Conservation (phyloP, 1,139 yeast species). For the Nakaseomyces nivariensis region DNA sequence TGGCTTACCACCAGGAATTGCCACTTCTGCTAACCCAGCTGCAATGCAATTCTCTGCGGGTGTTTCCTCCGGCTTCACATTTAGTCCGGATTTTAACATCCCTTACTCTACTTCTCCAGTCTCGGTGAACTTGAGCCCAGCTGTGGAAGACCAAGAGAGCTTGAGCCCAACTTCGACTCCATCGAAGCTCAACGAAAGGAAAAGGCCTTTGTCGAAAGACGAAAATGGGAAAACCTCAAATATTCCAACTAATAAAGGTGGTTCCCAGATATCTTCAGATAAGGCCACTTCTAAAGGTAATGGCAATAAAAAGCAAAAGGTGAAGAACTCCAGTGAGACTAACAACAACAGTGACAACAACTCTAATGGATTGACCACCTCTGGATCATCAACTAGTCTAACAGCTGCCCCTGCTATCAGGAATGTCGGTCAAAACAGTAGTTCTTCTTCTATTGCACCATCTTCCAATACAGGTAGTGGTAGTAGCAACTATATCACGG, state of each 20-base stretch:
- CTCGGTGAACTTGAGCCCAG: conserved; percentile 45
- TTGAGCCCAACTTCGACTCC: conserved; percentile 2
- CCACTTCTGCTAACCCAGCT: not conserved
- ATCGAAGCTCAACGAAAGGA: not conserved
- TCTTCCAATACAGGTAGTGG: not conserved
- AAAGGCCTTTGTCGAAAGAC: not conserved
- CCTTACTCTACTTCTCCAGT: conserved; percentile 73
- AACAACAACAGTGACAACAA: not conserved
- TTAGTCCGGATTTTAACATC: conserved; percentile 32
- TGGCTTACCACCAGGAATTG: not conserved
- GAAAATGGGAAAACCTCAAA: not conserved
- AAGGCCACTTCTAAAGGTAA: not conserved
- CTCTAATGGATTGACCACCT: not conserved
- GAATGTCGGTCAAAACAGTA: not conserved
- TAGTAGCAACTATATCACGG: conserved; percentile 39
- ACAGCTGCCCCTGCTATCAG: not conserved
- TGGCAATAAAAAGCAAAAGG: not conserved
- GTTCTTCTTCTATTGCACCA: not conserved
- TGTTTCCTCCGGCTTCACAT: conserved; percentile 11
- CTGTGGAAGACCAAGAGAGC: not conserved
- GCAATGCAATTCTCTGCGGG: conserved; percentile 1
- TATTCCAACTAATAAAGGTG: not conserved
- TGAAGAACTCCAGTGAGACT: not conserved
- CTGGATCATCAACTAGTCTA: not conserved
- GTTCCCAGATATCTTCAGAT: not conserved